Conservation (phyloP, 805 yeast species). For the Candida easanensis region DNA sequence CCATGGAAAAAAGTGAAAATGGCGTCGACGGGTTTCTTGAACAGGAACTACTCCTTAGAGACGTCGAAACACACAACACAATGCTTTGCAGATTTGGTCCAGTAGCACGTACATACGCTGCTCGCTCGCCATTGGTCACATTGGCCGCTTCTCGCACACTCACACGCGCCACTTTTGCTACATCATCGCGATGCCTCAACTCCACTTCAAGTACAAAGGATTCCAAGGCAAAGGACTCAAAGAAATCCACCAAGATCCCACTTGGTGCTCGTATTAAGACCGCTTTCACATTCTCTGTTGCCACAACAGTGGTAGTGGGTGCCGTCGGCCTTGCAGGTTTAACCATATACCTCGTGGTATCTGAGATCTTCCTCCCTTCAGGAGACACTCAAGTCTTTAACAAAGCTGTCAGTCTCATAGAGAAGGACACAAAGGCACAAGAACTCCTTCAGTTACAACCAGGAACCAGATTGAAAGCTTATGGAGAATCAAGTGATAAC, state of each 20-base stretch:
- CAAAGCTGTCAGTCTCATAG: constrained; percentile 75
- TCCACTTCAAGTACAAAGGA: constrained; percentile 5
- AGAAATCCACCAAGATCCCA: constrained; percentile 31
- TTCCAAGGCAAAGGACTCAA: constrained; percentile 1
- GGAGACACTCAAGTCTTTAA: constrained; percentile 91
- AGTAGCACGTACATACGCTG: background rate
- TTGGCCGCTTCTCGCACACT: background rate
- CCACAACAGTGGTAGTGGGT: constrained; percentile 61
- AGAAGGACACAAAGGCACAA: constrained; percentile 61
- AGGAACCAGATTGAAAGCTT: constrained; percentile 71
- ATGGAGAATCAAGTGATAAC: constrained; percentile 69
- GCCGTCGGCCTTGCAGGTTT: constrained; percentile 67
- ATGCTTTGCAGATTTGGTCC: background rate
- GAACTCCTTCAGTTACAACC: constrained; percentile 44
- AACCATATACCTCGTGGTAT: constrained; percentile 70
- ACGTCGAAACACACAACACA: too few relatives aligned
- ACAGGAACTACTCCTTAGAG: too few relatives aligned
- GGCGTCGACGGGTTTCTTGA: background rate
- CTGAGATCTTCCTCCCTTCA: constrained; percentile 81
- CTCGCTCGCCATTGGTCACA: background rate
- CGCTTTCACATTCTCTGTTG: constrained; percentile 58
- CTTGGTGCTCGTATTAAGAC: constrained; percentile 48
- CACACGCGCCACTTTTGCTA: constrained; percentile 9
- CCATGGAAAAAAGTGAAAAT: background rate
- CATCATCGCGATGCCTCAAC: constrained; percentile 5